These are phyloP conservation scores for Hypoxylon subgilvum DNA, from an alignment of 495 filamentous ascomycete genomes.

Conservation along the genomic window DNA sequence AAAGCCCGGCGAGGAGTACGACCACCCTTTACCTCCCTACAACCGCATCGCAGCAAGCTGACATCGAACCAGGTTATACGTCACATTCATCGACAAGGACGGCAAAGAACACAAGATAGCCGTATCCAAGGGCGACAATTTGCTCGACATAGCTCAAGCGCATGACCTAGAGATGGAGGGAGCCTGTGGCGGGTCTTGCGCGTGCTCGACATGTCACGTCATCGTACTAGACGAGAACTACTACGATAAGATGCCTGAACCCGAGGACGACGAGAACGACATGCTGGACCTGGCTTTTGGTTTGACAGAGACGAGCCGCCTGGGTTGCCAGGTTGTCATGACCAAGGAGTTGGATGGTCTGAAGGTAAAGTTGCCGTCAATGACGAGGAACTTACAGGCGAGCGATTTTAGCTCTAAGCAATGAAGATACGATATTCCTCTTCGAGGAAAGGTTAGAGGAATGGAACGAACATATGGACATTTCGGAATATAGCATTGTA, in stretches of 20 bases:
- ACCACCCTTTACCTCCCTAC: neutral
- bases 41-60: slow-evolving; percentile 5
- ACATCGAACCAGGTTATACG: slow-evolving; percentile 66
- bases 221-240: slow-evolving; percentile 82
- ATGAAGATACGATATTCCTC: slow-evolving; percentile 16
- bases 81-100: slow-evolving; percentile 97
- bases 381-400: slow-evolving; percentile 95
- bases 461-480: slow-evolving; percentile 1
- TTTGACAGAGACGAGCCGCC: slow-evolving; percentile 90
- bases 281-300: slow-evolving; percentile 98
- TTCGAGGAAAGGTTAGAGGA: slow-evolving; percentile 43
- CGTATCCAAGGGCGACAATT: slow-evolving; percentile 84
- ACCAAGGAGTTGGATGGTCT: slow-evolving; percentile 85
- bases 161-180: slow-evolving; percentile 99
- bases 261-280: slow-evolving; percentile 97
- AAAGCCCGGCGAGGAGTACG: slow-evolving; percentile 93
- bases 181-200: slow-evolving; percentile 93
- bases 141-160: slow-evolving; percentile 91
- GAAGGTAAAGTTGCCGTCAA: slow-evolving; percentile 79
- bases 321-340: slow-evolving; percentile 96
- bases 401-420: slow-evolving; percentile 77
- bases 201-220: slow-evolving; percentile 96
- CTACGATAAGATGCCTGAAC: slow-evolving; percentile 92
- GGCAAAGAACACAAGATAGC: slow-evolving; percentile 73
- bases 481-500: slow-evolving; percentile 7